phyloP scores from a whole-genome alignment of 768 basidiomycete genomes.

The Hortiboletus flavorubellus region DNA sequence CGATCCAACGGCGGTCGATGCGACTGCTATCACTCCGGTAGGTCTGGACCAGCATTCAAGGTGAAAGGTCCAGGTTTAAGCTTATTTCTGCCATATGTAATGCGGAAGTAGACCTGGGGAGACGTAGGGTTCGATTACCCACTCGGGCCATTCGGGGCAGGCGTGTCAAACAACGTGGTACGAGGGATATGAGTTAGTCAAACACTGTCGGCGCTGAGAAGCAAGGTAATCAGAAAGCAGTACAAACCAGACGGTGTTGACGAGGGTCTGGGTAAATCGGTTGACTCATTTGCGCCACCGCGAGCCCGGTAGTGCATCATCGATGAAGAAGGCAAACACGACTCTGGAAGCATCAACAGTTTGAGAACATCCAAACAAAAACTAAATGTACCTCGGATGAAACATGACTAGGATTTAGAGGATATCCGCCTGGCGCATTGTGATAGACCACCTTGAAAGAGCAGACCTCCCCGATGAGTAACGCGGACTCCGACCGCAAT shows the following conservation, averaged over 20 bases:
- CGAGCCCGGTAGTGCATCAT: slow-evolving; percentile 38
- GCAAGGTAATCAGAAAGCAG: slow-evolving; percentile 27
- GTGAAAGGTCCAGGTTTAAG: slow-evolving; percentile 36
- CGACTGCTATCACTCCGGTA: slow-evolving; percentile 29
- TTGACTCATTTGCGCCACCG: slow-evolving; percentile 37
- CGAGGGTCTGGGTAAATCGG: slow-evolving; percentile 31
- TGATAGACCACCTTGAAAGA: slow-evolving; percentile 40
- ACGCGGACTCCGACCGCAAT: slow-evolving; percentile 31
- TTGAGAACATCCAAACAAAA: slow-evolving; percentile 44
- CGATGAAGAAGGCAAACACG: slow-evolving; percentile 42
- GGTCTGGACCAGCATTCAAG: slow-evolving; percentile 31
- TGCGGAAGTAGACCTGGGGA: slow-evolving; percentile 37
- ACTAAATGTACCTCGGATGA: slow-evolving; percentile 31
- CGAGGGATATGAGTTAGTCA: slow-evolving; percentile 30
- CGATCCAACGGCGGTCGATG: slow-evolving; percentile 36
- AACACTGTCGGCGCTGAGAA: slow-evolving; percentile 33
- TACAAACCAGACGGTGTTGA: slow-evolving; percentile 42
- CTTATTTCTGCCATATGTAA: slow-evolving; percentile 31
- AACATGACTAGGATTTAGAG: slow-evolving; percentile 27
- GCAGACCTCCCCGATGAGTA: slow-evolving; percentile 42
- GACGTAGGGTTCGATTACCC: slow-evolving; percentile 35
- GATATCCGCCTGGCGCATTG: no score
- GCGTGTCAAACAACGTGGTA: background rate
- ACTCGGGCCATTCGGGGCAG: slow-evolving; percentile 16
- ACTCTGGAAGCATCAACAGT: slow-evolving; percentile 46